Base-by-base conservation (phyloP, 2,329 filamentous ascomycete genomes). In the Ophiostoma sp. region DNA sequence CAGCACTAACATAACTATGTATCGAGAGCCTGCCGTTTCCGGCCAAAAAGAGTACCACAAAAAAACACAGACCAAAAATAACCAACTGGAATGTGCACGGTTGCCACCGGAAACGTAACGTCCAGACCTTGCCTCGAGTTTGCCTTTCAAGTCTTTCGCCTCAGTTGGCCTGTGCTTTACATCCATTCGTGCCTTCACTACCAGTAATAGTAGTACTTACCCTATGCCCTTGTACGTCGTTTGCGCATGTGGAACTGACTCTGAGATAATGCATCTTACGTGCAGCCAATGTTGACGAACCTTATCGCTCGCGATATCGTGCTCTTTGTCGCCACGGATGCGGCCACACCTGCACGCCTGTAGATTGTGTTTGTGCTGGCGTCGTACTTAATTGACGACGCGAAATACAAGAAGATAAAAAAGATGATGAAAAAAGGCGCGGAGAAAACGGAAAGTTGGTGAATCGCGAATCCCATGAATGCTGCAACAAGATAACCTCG, bases 31-130 rank as follows among this genome's bases (percentile, higher is more conserved):
- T 12, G 2, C 50, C 50, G n/a, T 25, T 55, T 55, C 50, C 50
- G 50, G 50, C 50, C 50, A 6, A 48, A 19, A 17, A 48, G 0
- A 15, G 15, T n/a, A n/a, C 42, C 42, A 48, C 42, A 5, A 19
- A 48, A 48, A 48, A 17, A 17, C 15, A 48, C 42, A 19, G 15
- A 12, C 42, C 12, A 59, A 59, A 59, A 59, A 19, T 59, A 19
- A 59, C 12, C 15, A 33, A 3, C 15, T 59, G 55, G 28, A 59
- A 59, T 33, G 55, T 59, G 55, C 6, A 59, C 31, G 28, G 55
- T n/a, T 59, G 55, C 55, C 28, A 28, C 55, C 55, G 55, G 55
- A 59, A 59, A 59, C 55, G 55, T 59, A 31, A 33, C 55, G 52
- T 33, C 28, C 8, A 59, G 12, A 59, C 55, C 55, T 33, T 59